phyloP scores from a whole-genome alignment of 2,329 filamentous ascomycete genomes.

The Thielaviopsis populi region DNA sequence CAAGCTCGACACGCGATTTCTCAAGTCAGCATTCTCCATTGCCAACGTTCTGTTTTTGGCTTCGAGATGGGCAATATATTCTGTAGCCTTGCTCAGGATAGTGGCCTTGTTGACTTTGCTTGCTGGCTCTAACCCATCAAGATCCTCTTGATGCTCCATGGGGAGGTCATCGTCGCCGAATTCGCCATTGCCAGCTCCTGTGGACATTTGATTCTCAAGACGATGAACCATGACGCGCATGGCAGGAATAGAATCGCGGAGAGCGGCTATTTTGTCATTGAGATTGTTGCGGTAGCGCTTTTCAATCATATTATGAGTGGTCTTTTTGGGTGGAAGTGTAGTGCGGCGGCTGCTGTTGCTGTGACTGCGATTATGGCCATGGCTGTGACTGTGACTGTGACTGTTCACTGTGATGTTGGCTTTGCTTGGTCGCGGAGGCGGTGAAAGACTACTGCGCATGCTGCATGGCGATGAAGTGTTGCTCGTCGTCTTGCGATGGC shows the following conservation, averaged over 20 bases:
- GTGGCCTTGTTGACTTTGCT: slow-evolving; percentile 32
- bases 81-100: slow-evolving; percentile 28
- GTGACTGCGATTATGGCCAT: not conserved
- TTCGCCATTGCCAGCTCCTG: slow-evolving; percentile 17
- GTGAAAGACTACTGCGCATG: slow-evolving; percentile 10
- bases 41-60: slow-evolving; percentile 24
- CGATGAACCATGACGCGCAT: slow-evolving; percentile 25
- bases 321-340: slow-evolving; percentile 44
- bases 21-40: slow-evolving; percentile 24
- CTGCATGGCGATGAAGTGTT: not conserved
- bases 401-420: not conserved
- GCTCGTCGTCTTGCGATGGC: slow-evolving; percentile 13
- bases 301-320: slow-evolving; percentile 74
- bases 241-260: slow-evolving; percentile 52
- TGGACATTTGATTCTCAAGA: slow-evolving; percentile 13
- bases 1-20: slow-evolving; percentile 22
- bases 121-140: slow-evolving; percentile 24
- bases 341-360: not conserved
- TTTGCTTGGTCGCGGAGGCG: not conserved
- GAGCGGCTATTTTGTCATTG: slow-evolving; percentile 66
- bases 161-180: slow-evolving; percentile 16
- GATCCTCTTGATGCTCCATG: slow-evolving; percentile 19
- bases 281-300: slow-evolving; percentile 72
- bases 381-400: not conserved
- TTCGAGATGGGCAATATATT: slow-evolving; percentile 27